Conservation (phyloP, 805 yeast genomes). For the Yarrowia yakushimensis region DNA sequence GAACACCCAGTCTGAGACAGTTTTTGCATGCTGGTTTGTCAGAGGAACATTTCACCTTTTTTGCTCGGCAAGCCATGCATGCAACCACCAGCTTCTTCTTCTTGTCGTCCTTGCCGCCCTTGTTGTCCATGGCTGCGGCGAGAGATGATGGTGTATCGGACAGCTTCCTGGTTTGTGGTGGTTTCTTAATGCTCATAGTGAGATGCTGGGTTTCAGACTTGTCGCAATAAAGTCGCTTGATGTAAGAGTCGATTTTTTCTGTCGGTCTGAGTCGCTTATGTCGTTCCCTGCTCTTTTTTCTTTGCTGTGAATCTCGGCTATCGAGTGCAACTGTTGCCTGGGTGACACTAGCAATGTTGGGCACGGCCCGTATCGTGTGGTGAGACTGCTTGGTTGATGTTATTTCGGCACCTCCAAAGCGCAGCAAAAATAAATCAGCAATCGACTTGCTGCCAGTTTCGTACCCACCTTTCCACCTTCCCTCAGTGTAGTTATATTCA, state of each 20-base stretch:
- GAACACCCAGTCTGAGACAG: slow-evolving; percentile 37
- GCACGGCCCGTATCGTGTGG: background rate
- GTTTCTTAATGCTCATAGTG: slow-evolving; percentile 20
- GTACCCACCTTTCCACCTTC: slow-evolving; percentile 7
- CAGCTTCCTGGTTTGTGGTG: slow-evolving; percentile 17
- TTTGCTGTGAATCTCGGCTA: background rate
- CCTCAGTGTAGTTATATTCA: slow-evolving; percentile 3
- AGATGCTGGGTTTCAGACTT: background rate
- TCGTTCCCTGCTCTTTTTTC: background rate
- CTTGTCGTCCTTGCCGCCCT: slow-evolving; percentile 2
- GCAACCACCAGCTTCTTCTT: slow-evolving; percentile 38
- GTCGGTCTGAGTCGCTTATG: background rate
- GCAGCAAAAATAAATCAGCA: background rate
- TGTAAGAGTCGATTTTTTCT: background rate
- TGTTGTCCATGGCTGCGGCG: background rate
- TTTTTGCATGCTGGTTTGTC: slow-evolving; percentile 40
- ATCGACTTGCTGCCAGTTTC: background rate
- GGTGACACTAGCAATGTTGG: background rate
- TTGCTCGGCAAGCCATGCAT: slow-evolving; percentile 39
- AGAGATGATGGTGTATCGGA: background rate
- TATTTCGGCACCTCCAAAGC: background rate
- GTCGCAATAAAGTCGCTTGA: background rate
- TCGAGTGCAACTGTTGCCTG: background rate
- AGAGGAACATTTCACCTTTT: slow-evolving; percentile 40
- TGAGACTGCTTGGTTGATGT: background rate